Conservation (phyloP, 495 filamentous ascomycete genomes). For the Massariosphaeria phaeospora region DNA sequence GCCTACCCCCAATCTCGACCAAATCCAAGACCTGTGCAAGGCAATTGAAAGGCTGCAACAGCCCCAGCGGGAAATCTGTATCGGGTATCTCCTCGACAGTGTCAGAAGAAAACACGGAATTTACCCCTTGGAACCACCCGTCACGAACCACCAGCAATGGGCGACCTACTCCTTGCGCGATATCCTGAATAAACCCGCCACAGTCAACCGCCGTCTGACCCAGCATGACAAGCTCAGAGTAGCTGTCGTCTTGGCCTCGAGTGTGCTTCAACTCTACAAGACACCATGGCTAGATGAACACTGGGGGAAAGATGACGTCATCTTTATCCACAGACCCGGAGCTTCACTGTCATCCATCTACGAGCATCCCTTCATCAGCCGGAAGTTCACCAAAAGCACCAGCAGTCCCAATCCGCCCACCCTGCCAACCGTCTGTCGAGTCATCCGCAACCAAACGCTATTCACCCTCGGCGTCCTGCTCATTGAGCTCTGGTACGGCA, state of each 20-base stretch:
- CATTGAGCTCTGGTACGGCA: constrained; percentile 41
- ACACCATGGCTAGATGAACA: constrained; percentile 36
- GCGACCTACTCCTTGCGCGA: constrained; percentile 6
- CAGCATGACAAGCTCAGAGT: constrained; percentile 36
- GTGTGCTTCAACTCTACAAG: constrained; percentile 39
- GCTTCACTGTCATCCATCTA: constrained; percentile 7
- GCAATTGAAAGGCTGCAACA: constrained; percentile 5
- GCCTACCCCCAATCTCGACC: background rate
- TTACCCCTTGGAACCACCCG: background rate
- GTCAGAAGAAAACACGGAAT: constrained; percentile 15
- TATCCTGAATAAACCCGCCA: background rate
- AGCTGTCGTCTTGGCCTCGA: constrained; percentile 38
- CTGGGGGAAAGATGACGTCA: constrained; percentile 36
- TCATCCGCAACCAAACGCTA: constrained; percentile 34
- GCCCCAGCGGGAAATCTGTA: constrained; percentile 7
- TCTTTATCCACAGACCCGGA: constrained; percentile 16
- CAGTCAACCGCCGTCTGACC: constrained; percentile 9
- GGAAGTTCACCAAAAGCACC: background rate
- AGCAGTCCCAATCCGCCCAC: background rate
- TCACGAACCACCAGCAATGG: background rate
- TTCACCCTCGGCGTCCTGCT: constrained; percentile 39
- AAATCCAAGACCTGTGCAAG: constrained; percentile 18
- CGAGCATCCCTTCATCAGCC: constrained; percentile 17
- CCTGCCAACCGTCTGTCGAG: background rate
- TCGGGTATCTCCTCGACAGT: constrained; percentile 11